Evolutionary conservation across 805 yeast species (phyloP).

Genomic region (Barnettozyma populi): DNA sequence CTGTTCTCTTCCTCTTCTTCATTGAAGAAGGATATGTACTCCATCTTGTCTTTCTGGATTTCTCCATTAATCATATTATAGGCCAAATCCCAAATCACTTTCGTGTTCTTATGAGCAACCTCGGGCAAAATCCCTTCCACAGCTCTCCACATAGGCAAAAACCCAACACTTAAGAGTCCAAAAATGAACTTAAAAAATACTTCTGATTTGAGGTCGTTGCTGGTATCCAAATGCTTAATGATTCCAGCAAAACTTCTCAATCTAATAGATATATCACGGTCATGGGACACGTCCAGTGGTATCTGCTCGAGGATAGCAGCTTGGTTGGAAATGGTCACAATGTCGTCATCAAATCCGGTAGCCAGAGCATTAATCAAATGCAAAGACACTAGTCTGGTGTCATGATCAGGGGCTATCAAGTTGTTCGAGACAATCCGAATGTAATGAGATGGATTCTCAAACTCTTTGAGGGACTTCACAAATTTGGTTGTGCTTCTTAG

Average conservation of each 20-base stretch:
- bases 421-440: constrained; percentile 30
- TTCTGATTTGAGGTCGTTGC: constrained; percentile 17
- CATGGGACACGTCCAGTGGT: constrained; percentile 62
- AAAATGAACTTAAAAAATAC: constrained; percentile 45
- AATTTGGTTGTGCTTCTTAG: constrained; percentile 17
- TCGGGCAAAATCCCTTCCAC: constrained; percentile 55
- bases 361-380: constrained; percentile 35
- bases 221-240: constrained; percentile 27
- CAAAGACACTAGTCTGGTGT: constrained; percentile 46
- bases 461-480: constrained; percentile 5
- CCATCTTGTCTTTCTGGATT: not conserved
- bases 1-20: constrained; percentile 10
- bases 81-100: constrained; percentile 51
- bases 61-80: constrained; percentile 29
- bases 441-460: constrained; percentile 10
- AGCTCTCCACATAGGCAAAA: constrained; percentile 84
- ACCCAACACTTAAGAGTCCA: constrained; percentile 69
- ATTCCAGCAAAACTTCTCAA: constrained; percentile 53
- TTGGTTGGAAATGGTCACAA: constrained; percentile 40
- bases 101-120: constrained; percentile 37
- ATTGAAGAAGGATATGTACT: constrained; percentile 9
- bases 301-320: constrained; percentile 62
- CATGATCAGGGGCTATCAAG: constrained; percentile 44
- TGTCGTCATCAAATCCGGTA: constrained; percentile 23
- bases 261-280: constrained; percentile 70